Evolutionary conservation across 1,139 yeast species (phyloP).

Genomic region (Kodamaea plutei): DNA sequence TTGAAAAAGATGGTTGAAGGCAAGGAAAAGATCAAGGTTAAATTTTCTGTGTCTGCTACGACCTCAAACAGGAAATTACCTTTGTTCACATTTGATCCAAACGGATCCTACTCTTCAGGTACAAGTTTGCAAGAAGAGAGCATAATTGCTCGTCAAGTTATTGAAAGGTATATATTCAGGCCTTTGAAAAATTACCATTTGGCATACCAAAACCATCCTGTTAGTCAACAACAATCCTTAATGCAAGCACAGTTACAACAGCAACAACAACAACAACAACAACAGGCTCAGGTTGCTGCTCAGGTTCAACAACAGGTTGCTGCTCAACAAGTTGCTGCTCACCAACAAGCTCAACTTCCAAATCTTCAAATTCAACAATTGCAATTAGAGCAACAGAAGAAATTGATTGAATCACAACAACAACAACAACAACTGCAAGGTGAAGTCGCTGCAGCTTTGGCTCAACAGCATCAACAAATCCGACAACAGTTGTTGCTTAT

Average conservation of each 20-base stretch:
- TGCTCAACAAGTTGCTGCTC: conserved; percentile 10
- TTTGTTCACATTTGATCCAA: conserved; percentile 34
- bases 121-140: conserved; percentile 36
- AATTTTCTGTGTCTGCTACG: conserved; percentile 24
- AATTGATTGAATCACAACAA: conserved; percentile 20
- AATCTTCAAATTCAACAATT: conserved; percentile 23
- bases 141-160: conserved; percentile 36
- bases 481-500: conserved; percentile 16
- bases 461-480: conserved; percentile 17
- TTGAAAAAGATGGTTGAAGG: conserved; percentile 30
- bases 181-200: conserved; percentile 47
- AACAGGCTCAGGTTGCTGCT: conserved; percentile 10
- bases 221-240: conserved; percentile 37
- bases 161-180: conserved; percentile 38
- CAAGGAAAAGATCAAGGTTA: conserved; percentile 31
- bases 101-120: conserved; percentile 17
- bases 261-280: conserved; percentile 17
- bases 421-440: conserved; percentile 17
- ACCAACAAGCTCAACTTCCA: conserved; percentile 18
- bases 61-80: conserved; percentile 26
- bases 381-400: conserved; percentile 27
- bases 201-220: conserved; percentile 46
- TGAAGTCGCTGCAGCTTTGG: conserved; percentile 9
- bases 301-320: conserved; percentile 9
- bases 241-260: conserved; percentile 21